These are phyloP conservation scores for Arxiozyma telluris DNA, from an alignment of 1,139 yeast species.

Conservation along the genomic window DNA sequence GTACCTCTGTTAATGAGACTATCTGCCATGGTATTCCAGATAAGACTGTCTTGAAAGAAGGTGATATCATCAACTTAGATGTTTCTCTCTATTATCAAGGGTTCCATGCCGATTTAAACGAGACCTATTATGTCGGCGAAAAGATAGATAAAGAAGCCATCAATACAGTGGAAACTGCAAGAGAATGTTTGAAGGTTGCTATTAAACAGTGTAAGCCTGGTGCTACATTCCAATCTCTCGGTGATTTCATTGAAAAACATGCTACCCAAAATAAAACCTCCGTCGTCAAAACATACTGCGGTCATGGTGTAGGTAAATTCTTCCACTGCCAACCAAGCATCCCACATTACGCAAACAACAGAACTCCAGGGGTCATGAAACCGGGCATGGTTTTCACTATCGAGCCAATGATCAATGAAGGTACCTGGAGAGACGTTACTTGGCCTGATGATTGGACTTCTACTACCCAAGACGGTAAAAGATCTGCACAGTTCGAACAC, in stretches of 20 bases:
- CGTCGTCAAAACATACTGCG: constrained; percentile 85
- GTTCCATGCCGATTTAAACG: constrained; percentile 89
- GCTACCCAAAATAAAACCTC: constrained; percentile 74
- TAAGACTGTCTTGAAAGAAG: constrained; percentile 73
- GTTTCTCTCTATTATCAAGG: constrained; percentile 81
- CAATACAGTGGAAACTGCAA: constrained; percentile 84
- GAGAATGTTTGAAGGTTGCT: constrained; percentile 81
- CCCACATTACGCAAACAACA: constrained; percentile 90
- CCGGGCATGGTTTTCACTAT: constrained; percentile 97
- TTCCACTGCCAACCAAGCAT: constrained; percentile 93
- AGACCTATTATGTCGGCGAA: constrained; percentile 94
- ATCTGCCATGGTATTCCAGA: constrained; percentile 98
- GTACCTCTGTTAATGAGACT: constrained; percentile 90
- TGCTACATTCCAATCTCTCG: constrained; percentile 73
- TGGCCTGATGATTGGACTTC: constrained; percentile 99
- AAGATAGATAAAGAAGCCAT: constrained; percentile 51
- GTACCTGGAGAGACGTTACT: constrained; percentile 67
- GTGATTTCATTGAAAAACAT: constrained; percentile 80
- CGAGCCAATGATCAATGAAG: constrained; percentile 94
- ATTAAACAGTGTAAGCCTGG: constrained; percentile 89
- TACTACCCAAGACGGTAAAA: constrained; percentile 76
- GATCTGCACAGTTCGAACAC: constrained; percentile 93
- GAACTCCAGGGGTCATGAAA: constrained; percentile 87
- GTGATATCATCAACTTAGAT: constrained; percentile 90
- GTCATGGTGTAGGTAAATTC: constrained; percentile 82